These are phyloP conservation scores for Astraeus odoratus DNA, from an alignment of 768 basidiomycete species.

Conservation along the genomic window DNA sequence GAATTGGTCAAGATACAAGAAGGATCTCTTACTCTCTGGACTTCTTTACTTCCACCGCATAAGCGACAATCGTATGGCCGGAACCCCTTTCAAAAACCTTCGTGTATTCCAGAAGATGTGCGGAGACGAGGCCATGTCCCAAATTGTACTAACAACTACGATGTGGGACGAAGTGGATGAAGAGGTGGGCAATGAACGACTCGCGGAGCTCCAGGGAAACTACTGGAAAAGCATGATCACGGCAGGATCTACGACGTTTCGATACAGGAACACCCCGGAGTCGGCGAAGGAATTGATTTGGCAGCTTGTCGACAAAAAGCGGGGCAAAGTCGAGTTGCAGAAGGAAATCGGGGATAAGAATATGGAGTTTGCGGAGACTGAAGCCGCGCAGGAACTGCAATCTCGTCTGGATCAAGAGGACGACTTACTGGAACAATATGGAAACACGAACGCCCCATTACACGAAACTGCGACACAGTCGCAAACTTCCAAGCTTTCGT, in stretches of 20 bases:
- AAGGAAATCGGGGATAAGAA: neutral
- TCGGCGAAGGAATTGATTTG: neutral
- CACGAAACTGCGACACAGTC: conserved; percentile 3
- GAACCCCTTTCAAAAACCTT: conserved; percentile 36
- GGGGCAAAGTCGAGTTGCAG: neutral
- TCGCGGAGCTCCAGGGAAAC: neutral
- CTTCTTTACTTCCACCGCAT: conserved; percentile 39
- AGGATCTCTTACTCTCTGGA: conserved; percentile 27
- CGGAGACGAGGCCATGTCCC: conserved; percentile 33
- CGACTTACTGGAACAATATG: conserved; percentile 3
- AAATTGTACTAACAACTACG: conserved; percentile 31
- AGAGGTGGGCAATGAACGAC: conserved; percentile 18
- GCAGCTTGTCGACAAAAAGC: neutral
- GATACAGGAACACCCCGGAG: neutral
- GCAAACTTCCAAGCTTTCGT: conserved; percentile 1
- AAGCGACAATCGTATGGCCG: conserved; percentile 15
- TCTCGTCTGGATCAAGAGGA: neutral
- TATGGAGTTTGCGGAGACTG: neutral
- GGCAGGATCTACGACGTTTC: neutral
- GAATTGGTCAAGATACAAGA: neutral
- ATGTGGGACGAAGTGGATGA: conserved; percentile 33
- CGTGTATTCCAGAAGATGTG: conserved; percentile 37
- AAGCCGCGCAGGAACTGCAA: neutral
- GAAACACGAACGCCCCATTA: conserved; percentile 4
- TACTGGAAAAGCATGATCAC: neutral